Evolutionary conservation across 2,329 filamentous ascomycete genomes (phyloP).

Genomic region (Thielaviopsis ethacetica): DNA sequence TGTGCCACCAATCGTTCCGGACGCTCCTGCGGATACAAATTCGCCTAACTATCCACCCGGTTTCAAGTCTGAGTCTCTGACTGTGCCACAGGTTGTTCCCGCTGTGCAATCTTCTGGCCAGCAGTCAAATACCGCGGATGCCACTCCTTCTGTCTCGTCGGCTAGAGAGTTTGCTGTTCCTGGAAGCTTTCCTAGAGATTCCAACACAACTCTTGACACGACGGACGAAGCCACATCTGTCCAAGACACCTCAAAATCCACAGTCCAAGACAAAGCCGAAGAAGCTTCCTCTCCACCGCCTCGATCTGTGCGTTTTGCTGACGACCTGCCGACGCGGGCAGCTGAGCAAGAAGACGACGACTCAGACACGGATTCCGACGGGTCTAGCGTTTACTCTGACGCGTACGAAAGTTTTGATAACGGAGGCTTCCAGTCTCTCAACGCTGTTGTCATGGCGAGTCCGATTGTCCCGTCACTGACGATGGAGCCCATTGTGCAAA

Average conservation of each 20-base stretch:
- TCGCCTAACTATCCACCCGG: not conserved
- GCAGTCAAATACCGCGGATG: conserved; percentile 17
- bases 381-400: conserved; percentile 53
- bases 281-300: not conserved
- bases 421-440: conserved; percentile 53
- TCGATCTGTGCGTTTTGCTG: conserved; percentile 19
- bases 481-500: not conserved
- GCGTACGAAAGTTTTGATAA: conserved; percentile 61
- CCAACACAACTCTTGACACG: conserved; percentile 12
- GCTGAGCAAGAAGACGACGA: not conserved
- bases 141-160: conserved; percentile 14
- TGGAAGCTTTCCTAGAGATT: conserved; percentile 38
- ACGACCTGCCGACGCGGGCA: conserved; percentile 19
- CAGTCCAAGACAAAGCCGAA: not conserved
- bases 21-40: not conserved
- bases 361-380: conserved; percentile 24
- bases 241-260: not conserved
- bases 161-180: conserved; percentile 31
- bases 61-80: not conserved
- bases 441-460: conserved; percentile 48
- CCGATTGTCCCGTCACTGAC: conserved; percentile 23
- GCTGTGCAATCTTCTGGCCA: not conserved
- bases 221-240: not conserved
- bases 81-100: not conserved
- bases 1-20: not conserved